Evolutionary conservation across 306 rosid species (phyloP).

Genomic region (Arachis hypogaea): DNA sequence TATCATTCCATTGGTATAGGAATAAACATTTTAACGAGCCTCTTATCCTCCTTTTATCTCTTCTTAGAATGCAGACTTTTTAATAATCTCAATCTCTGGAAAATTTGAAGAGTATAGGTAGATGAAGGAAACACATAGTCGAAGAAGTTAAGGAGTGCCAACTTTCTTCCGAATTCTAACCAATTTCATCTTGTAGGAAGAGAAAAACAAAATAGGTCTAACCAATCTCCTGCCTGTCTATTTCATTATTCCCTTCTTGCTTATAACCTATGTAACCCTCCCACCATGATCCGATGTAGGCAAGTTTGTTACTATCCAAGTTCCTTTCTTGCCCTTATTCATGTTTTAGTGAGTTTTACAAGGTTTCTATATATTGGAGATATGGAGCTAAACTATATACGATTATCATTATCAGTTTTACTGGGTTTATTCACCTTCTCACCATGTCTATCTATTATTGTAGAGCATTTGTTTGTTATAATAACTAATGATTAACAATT

Average conservation of each 20-base stretch:
- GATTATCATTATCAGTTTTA: constrained; percentile 1
- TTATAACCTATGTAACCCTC: neutral
- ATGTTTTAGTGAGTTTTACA: neutral
- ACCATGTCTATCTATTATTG: constrained; percentile 2
- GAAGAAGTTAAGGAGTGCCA: no score
- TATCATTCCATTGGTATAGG: neutral
- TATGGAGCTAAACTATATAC: constrained; percentile 5
- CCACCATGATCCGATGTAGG: neutral
- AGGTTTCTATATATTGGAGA: neutral
- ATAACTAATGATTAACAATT: constrained; percentile 27
- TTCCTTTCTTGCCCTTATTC: neutral
- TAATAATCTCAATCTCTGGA: no score
- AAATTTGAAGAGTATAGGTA: no score
- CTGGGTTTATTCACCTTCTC: neutral
- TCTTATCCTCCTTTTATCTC: neutral
- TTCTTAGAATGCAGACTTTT: neutral
- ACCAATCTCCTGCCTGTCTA: no score
- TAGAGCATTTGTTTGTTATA: constrained; percentile 15
- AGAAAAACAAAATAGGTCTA: no score
- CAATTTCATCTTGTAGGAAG: no score
- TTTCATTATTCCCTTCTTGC: neutral
- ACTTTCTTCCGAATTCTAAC: no score
- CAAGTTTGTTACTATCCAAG: neutral
- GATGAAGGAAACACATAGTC: no score
- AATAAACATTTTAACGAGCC: neutral